Evolutionary conservation across 179 eudicot genomes (phyloP), one percentile per base, ranked within the genome.

Genomic region (Silene vulgaris): DNA sequence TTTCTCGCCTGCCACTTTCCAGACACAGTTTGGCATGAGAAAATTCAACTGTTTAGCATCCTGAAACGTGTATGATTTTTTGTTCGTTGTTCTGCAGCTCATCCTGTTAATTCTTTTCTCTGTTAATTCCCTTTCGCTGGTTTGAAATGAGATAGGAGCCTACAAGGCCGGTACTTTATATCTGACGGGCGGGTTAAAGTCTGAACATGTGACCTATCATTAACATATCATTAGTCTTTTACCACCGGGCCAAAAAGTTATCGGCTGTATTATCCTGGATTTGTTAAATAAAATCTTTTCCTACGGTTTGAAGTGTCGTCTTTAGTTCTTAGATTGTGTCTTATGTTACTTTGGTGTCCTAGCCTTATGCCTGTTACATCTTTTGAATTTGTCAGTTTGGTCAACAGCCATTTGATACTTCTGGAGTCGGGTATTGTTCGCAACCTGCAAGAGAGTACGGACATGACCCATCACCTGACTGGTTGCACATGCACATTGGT

Each of bases 401-500:
- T 56, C 95, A 86, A 77, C 97, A 87, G 80, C 54, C 91, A 61
- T 92, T 86, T 77, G 96, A 92, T 75, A 16, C 87, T 40, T 78
- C 89, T 5, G 89, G 86, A 35, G 85, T 79, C 72, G 88, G 84
- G 69, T 90, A 85, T 59, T 83, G 82, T 37, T 84, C 97, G n/a
- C 97, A 90, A 86, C 76, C 88, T 68, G 68, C 90, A 5, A 74
- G 96, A 74, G 96, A 92, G 54, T 86, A 86, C 57, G 85, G 76
- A 21, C 86, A 89, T 62, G 90, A 87, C 65, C 74, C 97, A 74
- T 89, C 97, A 65, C 97, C 99, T 2, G 97, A 95, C 77, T 95
- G 97, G 99, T 80, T 95, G 78, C 97, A 95, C 77, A 90, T 92
- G 99, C 99, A 95, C 85, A 79, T 95, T 67, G 97, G 99, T 32